Evolutionary conservation across 306 rosid genomes (phyloP), one percentile per base, ranked within the genome.

Genomic region (Hippophae gyantsensis): DNA sequence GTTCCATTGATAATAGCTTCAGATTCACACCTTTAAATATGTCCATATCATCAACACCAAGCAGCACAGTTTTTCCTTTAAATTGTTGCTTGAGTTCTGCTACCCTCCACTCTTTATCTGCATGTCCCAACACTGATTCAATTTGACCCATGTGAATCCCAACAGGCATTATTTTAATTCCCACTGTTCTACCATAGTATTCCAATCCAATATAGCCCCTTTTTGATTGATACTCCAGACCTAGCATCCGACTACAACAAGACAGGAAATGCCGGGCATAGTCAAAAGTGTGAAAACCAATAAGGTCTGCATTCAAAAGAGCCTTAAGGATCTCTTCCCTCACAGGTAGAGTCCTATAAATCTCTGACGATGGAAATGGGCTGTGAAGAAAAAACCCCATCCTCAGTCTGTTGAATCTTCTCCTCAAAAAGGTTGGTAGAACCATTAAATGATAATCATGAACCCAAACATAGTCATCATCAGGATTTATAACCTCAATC

Each of bases 91-190:
- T 77, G 9, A 81, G 83, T 62, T 81, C 86, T 62, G 48, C 70
- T 46, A 71, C 73, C 18, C 86, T 71, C 86, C 86, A 74, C 52
- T 81, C 86, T 59, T 81, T 77, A 65, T 81, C 86, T 2, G 86
- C 72, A 7, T 63, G 78, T 54, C 57, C 65, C 61, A 84, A 54
- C 14, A 78, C 84, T 12, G 80, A 80, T 57, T 76, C 78, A 48
- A 81, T 79, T 75, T 81, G 86, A 32, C 80, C 86, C 90, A 84
- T 84, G 62, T 84, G 90, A 74, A 84, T 78, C 49, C 90, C 90
- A 38, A 73, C 90, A 7, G 86, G 86, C 78, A 80, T 74, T 74
- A 84, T 84, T 60, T 84, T 84, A 43, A 84, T 84, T 49, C 82
- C 81, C 38, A 84, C 78, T 10, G 86, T 80, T 62, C 90, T 76